A percentile compares a stretch with the other conserved stretches of the same genome.
Conservation (phyloP, 2,329 filamentous ascomycete species). For the Anisogramma anomala region DNA sequence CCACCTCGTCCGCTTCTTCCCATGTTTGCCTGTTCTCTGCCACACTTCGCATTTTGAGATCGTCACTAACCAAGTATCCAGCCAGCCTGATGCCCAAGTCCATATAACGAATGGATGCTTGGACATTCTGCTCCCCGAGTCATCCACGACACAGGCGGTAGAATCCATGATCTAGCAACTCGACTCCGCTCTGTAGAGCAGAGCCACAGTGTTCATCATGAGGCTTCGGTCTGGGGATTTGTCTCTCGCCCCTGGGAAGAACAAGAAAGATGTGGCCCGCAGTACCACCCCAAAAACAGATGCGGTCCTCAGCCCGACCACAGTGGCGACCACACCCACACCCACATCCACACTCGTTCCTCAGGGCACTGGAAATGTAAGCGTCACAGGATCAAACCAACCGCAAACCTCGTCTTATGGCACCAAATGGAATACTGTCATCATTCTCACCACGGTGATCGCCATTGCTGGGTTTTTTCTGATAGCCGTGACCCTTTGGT, state of each 20-base stretch:
- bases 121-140: not conserved
- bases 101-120: not conserved
- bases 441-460: constrained; percentile 38
- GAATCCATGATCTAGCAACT: not conserved
- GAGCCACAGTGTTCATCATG: not conserved
- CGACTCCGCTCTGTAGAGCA: constrained; percentile 2
- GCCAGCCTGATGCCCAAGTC: not conserved
- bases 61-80: not conserved
- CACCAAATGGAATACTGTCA: constrained; percentile 31
- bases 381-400: not conserved
- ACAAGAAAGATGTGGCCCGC: not conserved
- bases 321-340: not conserved
- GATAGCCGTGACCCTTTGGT: constrained; percentile 25
- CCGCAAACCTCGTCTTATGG: not conserved
- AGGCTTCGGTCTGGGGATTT: not conserved
- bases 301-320: not conserved
- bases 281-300: not conserved
- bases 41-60: too few relatives aligned
- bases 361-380: not conserved
- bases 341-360: not conserved
- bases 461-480: constrained; percentile 34
- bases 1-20: too few relatives aligned
- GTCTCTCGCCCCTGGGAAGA: not conserved
- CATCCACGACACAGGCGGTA: not conserved
- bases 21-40: too few relatives aligned